Evolutionary conservation across 192 early-diverging fungal genomes (phyloP).

Genomic region (Coemansia sp.): DNA sequence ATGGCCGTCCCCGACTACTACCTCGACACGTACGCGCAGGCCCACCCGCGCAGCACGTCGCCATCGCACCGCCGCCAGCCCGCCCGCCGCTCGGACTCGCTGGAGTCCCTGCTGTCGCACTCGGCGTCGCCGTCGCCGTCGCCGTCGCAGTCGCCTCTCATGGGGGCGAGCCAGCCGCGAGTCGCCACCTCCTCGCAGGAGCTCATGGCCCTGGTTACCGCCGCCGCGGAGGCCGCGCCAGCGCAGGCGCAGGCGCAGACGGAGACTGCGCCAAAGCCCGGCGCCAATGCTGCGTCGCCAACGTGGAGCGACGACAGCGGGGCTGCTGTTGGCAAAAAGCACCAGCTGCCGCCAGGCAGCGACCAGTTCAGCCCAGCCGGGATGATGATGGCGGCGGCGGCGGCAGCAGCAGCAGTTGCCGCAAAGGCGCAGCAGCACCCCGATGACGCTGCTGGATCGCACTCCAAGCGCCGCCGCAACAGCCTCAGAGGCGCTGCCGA

Average conservation of each 20-base stretch:
- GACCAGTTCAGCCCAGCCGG: not conserved
- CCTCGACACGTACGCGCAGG: not conserved
- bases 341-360: not conserved
- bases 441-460: not conserved
- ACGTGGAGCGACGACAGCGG: slow-evolving; percentile 9
- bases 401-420: not conserved
- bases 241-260: slow-evolving; percentile 1
- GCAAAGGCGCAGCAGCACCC: not conserved
- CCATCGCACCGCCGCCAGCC: slow-evolving; percentile 6
- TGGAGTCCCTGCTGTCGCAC: not conserved
- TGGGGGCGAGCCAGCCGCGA: not conserved
- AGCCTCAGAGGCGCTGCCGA: not conserved
- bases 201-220: slow-evolving; percentile 42
- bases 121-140: not conserved
- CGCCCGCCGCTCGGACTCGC: not conserved
- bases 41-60: slow-evolving; percentile 19
- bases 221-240: slow-evolving; percentile 20
- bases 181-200: slow-evolving; percentile 8
- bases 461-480: not conserved
- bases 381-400: not conserved
- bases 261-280: not conserved
- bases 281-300: not conserved
- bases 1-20: slow-evolving; percentile 8
- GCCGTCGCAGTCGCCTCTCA: not conserved
- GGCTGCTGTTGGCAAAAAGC: not conserved